Percentiles rank a stretch among this genome's conserved stretches.
phyloP scores from a whole-genome alignment of 2,329 filamentous ascomycete genomes.

The Niveomyces coronatus region DNA sequence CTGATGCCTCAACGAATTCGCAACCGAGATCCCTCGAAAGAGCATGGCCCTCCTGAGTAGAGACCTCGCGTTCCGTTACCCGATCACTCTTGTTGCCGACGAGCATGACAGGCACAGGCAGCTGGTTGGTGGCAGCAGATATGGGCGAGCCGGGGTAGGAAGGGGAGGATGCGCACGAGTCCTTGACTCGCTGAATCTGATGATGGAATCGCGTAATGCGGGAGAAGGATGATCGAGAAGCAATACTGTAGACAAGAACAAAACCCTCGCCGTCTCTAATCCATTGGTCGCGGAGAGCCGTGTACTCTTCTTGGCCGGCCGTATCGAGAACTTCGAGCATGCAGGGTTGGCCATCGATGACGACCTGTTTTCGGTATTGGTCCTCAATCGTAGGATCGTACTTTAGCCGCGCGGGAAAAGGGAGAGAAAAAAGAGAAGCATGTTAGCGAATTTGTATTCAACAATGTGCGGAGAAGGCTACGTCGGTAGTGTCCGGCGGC shows the following conservation, averaged over 20 bases:
- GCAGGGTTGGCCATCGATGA: constrained; percentile 90
- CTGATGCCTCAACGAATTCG: constrained; percentile 93
- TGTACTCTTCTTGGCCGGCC: constrained; percentile 97
- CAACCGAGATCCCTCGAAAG: constrained; percentile 86
- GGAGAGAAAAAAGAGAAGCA: constrained; percentile 4
- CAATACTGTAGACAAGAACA: constrained; percentile 96
- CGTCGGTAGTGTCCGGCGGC: neutral
- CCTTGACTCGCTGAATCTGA: constrained; percentile 95
- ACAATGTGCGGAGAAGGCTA: neutral
- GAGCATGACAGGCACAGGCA: constrained; percentile 87
- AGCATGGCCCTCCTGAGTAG: constrained; percentile 88
- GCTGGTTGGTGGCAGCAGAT: constrained; percentile 45
- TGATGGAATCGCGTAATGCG: constrained; percentile 94
- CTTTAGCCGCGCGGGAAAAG: constrained; percentile 29
- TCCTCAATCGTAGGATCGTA: constrained; percentile 85
- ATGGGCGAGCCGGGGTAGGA: constrained; percentile 69
- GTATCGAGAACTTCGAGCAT: constrained; percentile 98
- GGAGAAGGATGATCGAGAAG: constrained; percentile 86
- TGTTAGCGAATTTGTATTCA: constrained; percentile 2
- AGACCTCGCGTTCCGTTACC: constrained; percentile 91
- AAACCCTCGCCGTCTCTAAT: constrained; percentile 97
- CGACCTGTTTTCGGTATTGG: constrained; percentile 78
- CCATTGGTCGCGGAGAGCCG: constrained; percentile 93
- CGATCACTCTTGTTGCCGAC: constrained; percentile 98
- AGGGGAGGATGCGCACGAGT: constrained; percentile 68